Base-by-base conservation (phyloP, 768 basidiomycete species). In the Termitomyces sp. region DNA sequence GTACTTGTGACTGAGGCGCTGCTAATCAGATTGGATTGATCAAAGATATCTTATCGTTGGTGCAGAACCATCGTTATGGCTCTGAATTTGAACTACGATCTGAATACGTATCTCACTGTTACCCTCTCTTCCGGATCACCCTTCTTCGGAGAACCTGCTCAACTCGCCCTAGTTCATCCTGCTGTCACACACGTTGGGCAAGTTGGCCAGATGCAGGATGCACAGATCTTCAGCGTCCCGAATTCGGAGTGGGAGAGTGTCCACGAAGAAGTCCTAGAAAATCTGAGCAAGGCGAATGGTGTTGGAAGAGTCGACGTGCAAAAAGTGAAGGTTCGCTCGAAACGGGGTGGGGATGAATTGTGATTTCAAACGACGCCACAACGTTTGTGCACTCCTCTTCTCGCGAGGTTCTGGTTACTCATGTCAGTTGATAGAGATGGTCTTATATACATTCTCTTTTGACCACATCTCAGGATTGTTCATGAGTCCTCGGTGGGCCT, bases 261-360 rank as follows among this genome's bases (percentile, higher is more conserved):
- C 16, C 54, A 66, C 39, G 63, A 65, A 6, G 63, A 66, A 46
- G 63, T 72, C 2, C n/a, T 73, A 39, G 58, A 60, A 15, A 64
- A 60, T 13, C 48, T 73, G 37, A 60, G 61, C 33, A 55, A 46
- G 15, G 58, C 52, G 4, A 58, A 66, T 15, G 71, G 68, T 2
- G 67, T 73, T 16, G 41, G 66, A 39, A 65, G 70, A 39, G 66
- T 72, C 4, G 70, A 72, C 52, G 66, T 72, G 31, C 71, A 72
- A 61, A 60, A 67, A 41, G 59, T 61, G 8, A 57, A 60, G 50
- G 62, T 63, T 47, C 61, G 72, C 41, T 61, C 61, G 42, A 69
- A 66, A 60, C 63, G 70, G 46, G 62, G 58, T 7, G 64, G 64
- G 12, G 72, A 73, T 53, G 72, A 73, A 55, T 64, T 67, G 27